A percentile compares a stretch with the other conserved stretches of the same genome.
Evolutionary conservation across 345 rosid genomes (phyloP).

Genomic region (Pseudoturritis turrita): DNA sequence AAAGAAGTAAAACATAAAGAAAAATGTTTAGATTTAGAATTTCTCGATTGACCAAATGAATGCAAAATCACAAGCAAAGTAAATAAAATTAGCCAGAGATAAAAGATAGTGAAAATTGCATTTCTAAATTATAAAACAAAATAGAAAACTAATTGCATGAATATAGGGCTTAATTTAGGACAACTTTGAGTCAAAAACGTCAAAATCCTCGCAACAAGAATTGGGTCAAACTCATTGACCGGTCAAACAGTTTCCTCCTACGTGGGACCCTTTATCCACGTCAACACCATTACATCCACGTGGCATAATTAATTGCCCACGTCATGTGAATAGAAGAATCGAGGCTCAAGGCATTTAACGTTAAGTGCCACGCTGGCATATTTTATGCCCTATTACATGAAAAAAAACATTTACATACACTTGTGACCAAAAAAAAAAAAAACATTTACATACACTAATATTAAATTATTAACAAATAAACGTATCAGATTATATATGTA

Average conservation of each 20-base stretch:
- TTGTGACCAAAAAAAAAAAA: too few relatives aligned
- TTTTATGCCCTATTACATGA: neutral
- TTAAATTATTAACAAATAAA: neutral
- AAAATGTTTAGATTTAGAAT: too few relatives aligned
- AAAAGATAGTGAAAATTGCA: neutral
- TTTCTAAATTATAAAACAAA: neutral
- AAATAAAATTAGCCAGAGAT: neutral
- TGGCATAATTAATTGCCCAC: neutral
- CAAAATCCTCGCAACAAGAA: conserved; percentile 16
- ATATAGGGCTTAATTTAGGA: conserved; percentile 32
- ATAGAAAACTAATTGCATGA: conserved; percentile 17
- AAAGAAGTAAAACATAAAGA: too few relatives aligned
- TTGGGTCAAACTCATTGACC: conserved; percentile 29
- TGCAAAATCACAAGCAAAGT: conserved; percentile 7
- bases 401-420: neutral
- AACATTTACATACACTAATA: neutral
- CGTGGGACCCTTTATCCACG: neutral
- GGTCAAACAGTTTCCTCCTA: conserved; percentile 9
- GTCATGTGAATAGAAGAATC: neutral
- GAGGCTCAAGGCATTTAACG: neutral
- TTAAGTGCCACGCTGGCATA: conserved; percentile 21
- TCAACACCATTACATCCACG: neutral
- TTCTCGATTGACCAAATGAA: too few relatives aligned
- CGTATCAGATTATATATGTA: neutral
- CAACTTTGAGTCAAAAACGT: conserved; percentile 11